Evolutionary conservation across 768 basidiomycete genomes (phyloP), one percentile per base, ranked within the genome.

Genomic region (Lactarius hatsudake): DNA sequence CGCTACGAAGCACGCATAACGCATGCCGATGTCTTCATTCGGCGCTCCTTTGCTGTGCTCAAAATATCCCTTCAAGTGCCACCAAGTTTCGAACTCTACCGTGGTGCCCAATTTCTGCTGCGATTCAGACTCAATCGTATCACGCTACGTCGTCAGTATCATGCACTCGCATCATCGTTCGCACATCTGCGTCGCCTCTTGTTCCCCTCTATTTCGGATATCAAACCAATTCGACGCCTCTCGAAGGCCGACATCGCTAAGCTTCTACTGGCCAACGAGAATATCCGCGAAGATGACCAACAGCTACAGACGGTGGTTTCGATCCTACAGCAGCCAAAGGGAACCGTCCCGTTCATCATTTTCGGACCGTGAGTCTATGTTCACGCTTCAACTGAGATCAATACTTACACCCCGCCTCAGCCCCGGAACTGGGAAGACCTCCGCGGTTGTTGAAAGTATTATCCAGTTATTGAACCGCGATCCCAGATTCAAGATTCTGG

Each of bases 391-490:
- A 53, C 23, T 53, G 12, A 53, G 51, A 53, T 26, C 12, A 15
- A 15, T n/a, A 23, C 34, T 12, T 28, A 64, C 48, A 10, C 3
- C 51, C 54, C 36, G 43, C 38, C 28, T 15, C 62, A 86, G 86
- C 0, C 85, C 85, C 5, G 86, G 86, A 9, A 89, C 88, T 0
- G 88, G 88, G 0, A 90, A 90, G 74, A 89, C 88, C 0, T 80
- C 88, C 28, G 88, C 87, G 0, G 77, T 86, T 1, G 83, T 88
- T 2, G 88, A 90, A 72, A 82, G 84, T 1, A 88, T 89, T 43
- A 78, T 75, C 3, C 88, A 90, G 70, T 72, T 89, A 3, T 76
- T 88, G 4, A 72, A 70, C 13, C 65, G 65, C 10, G 71, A 85
- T 67, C 79, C 80, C 0, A 53, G 77, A 6, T 78, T 80, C 1